These are phyloP conservation scores for Arthrobotrys sinensis DNA, from an alignment of 2,329 filamentous ascomycete genomes.

Conservation along the genomic window DNA sequence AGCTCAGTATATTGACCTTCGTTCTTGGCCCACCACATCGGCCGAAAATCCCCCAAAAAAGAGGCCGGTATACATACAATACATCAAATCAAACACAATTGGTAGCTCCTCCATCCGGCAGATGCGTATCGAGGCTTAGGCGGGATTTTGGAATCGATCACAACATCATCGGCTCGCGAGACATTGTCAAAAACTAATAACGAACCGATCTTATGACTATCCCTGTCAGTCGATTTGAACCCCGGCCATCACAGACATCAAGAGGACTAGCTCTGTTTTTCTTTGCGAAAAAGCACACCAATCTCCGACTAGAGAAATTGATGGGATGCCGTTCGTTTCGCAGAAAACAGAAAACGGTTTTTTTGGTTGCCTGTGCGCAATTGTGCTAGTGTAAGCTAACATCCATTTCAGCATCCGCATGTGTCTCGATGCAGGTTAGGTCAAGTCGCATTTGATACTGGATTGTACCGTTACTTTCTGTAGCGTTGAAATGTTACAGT, in stretches of 20 bases:
- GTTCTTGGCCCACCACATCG: conserved; percentile 45
- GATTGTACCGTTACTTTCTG: conserved; percentile 24
- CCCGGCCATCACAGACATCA: conserved; percentile 36
- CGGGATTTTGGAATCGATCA: conserved; percentile 31
- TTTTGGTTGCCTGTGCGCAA: conserved; percentile 52
- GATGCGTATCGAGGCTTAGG: conserved; percentile 18
- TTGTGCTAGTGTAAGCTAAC: conserved; percentile 21
- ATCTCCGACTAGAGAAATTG: conserved; percentile 28
- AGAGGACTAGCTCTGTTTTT: conserved; percentile 30
- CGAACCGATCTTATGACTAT: conserved; percentile 52
- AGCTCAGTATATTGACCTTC: conserved; percentile 50
- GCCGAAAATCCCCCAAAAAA: conserved; percentile 30
- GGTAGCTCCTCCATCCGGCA: conserved; percentile 38
- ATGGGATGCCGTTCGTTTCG: conserved; percentile 9
- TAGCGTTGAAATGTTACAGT: conserved; percentile 21
- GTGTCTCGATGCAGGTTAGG: conserved; percentile 30
- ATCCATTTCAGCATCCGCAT: conserved; percentile 45
- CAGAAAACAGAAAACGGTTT: conserved; percentile 41
- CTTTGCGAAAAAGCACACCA: conserved; percentile 42
- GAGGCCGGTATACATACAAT: conserved; percentile 27
- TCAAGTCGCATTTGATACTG: conserved; percentile 13
- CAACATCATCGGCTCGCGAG: conserved; percentile 40
- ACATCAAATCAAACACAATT: conserved; percentile 21
- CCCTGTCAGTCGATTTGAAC: conserved; percentile 40
- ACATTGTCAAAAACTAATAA: conserved; percentile 52